phyloP scores from a whole-genome alignment of 129 eudicot genomes.

The Centrapalus pauciflorus region DNA sequence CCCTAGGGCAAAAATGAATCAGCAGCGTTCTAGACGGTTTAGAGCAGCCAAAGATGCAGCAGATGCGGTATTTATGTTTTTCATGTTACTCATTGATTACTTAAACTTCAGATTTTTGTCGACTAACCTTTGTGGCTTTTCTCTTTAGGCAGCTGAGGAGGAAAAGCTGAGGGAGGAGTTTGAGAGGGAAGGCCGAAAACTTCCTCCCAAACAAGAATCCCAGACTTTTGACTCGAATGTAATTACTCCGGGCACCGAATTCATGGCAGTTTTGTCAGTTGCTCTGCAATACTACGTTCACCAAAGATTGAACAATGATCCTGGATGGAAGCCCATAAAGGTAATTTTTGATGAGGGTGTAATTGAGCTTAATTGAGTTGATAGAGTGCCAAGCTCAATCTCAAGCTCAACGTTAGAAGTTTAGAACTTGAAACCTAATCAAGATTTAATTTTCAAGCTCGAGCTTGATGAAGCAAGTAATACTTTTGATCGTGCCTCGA shows the following conservation, averaged over 20 bases:
- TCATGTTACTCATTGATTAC: conserved; percentile 6
- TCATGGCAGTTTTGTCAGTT: conserved; percentile 84
- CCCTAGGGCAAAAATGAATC: conserved; percentile 99
- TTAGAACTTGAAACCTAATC: too few relatives aligned
- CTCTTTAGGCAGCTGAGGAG: conserved; percentile 94
- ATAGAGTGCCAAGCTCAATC: too few relatives aligned
- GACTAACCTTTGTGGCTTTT: neutral
- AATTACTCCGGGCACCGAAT: conserved; percentile 94
- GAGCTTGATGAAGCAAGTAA: too few relatives aligned
- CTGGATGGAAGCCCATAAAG: conserved; percentile 94
- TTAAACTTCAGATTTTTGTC: neutral
- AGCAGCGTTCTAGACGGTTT: conserved; percentile 96
- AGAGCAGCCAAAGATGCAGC: conserved; percentile 99
- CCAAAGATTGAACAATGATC: conserved; percentile 85
- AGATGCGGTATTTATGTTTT: conserved; percentile 62
- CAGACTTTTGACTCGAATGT: conserved; percentile 93
- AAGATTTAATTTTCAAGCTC: too few relatives aligned
- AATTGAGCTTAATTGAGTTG: too few relatives aligned
- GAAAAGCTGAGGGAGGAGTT: conserved; percentile 83
- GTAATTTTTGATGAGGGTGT: conserved; percentile 43
- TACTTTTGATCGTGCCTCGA: too few relatives aligned
- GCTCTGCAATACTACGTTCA: conserved; percentile 93
- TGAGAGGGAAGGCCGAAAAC: conserved; percentile 95
- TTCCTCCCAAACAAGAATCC: conserved; percentile 84
- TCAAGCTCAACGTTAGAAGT: too few relatives aligned